phyloP scores from a whole-genome alignment of 257 asterid genomes.

The Solanum appendiculatum region DNA sequence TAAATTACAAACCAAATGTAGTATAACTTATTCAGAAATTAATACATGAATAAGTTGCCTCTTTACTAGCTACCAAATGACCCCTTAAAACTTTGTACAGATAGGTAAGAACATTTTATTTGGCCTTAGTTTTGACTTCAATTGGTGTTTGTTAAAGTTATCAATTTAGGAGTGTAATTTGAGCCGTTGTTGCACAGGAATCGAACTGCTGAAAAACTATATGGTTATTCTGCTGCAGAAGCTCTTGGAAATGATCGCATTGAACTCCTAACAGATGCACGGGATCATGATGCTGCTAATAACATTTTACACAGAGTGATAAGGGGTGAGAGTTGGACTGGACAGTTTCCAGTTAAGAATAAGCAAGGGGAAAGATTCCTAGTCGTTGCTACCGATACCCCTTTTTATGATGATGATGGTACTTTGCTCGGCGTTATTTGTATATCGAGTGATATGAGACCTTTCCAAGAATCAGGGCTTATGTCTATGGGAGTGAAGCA shows the following conservation, averaged over 20 bases:
- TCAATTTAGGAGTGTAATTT: not conserved
- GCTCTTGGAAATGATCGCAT: constrained; percentile 56
- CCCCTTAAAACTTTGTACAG: not conserved
- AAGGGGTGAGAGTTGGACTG: constrained; percentile 75
- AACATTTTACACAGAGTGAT: constrained; percentile 41
- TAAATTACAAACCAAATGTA: not conserved
- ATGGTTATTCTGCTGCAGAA: constrained; percentile 65
- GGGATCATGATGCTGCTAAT: constrained; percentile 29
- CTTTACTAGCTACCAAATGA: not conserved
- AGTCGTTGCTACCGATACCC: constrained; percentile 54
- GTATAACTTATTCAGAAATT: not conserved
- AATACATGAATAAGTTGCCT: not conserved
- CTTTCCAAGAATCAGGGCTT: constrained; percentile 36
- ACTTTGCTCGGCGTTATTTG: constrained; percentile 55
- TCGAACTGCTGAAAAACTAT: constrained; percentile 58
- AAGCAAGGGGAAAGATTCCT: constrained; percentile 53
- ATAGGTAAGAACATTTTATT: not conserved
- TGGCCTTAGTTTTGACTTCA: not conserved
- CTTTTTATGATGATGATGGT: constrained; percentile 77
- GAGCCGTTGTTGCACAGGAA: constrained; percentile 50
- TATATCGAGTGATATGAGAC: constrained; percentile 54
- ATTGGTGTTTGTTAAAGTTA: not conserved
- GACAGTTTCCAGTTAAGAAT: constrained; percentile 62
- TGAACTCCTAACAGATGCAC: constrained; percentile 41
- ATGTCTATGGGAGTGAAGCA: constrained; percentile 16